phyloP scores from a whole-genome alignment of 768 basidiomycete genomes.

The Hemileccinum rubropunctum region DNA sequence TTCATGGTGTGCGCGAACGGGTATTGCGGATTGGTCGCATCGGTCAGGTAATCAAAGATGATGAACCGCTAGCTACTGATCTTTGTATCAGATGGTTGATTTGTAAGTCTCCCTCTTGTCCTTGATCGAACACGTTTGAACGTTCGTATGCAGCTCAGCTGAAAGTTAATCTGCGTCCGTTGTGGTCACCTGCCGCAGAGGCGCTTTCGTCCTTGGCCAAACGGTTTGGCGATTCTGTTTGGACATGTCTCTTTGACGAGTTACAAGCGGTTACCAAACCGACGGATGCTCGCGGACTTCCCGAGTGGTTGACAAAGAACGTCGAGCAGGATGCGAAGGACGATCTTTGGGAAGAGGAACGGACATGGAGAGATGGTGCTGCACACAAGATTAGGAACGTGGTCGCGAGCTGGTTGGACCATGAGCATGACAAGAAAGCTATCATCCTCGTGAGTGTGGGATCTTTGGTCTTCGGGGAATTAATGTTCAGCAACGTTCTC shows the following conservation, averaged over 20 bases:
- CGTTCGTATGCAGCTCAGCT: slow-evolving; percentile 62
- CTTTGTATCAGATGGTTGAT: slow-evolving; percentile 71
- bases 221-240: slow-evolving; percentile 68
- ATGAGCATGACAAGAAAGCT: slow-evolving; percentile 26
- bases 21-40: slow-evolving; percentile 75
- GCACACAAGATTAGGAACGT: slow-evolving; percentile 57
- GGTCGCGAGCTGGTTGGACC: slow-evolving; percentile 47
- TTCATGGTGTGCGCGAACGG: slow-evolving; percentile 81
- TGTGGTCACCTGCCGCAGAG: slow-evolving; percentile 81
- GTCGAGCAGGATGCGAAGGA: slow-evolving; percentile 21
- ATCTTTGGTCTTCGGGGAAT: neutral
- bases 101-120: slow-evolving; percentile 40
- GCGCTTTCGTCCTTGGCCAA: slow-evolving; percentile 53
- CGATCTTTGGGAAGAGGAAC: slow-evolving; percentile 61
- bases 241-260: slow-evolving; percentile 68
- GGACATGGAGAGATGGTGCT: slow-evolving; percentile 73
- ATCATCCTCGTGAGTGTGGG: slow-evolving; percentile 33
- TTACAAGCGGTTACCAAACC: slow-evolving; percentile 37
- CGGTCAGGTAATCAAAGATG: slow-evolving; percentile 55
- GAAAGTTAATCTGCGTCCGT: slow-evolving; percentile 88
- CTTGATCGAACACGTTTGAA: neutral
- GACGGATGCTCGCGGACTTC: slow-evolving; percentile 1
- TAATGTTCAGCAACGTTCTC: neutral
- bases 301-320: slow-evolving; percentile 27
- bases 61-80: slow-evolving; percentile 52